phyloP scores from a whole-genome alignment of 2,329 filamentous ascomycete genomes.

The Aspergillus sp. region DNA sequence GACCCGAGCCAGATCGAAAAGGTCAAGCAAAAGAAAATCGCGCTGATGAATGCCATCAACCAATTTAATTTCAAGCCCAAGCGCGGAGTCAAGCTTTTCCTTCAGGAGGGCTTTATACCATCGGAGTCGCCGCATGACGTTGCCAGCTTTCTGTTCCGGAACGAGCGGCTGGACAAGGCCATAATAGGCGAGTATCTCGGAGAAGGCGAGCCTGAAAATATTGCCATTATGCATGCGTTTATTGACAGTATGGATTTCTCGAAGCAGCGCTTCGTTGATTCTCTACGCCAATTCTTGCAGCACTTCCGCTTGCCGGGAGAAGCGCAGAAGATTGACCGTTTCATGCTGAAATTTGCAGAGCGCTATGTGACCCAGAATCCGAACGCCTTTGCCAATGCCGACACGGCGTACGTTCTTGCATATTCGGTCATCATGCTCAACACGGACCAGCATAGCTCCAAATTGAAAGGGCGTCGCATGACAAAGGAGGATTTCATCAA shows the following conservation, averaged over 20 bases:
- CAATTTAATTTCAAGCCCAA: conserved; percentile 99
- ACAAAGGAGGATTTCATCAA: conserved; percentile 97
- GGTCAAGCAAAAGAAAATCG: conserved; percentile 88
- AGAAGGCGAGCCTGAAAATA: conserved; percentile 85
- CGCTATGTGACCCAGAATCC: conserved; percentile 91
- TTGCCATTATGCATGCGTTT: conserved; percentile 97
- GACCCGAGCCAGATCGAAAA: conserved; percentile 91
- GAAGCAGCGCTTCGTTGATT: conserved; percentile 85
- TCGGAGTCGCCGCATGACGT: conserved; percentile 73
- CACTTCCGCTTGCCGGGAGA: conserved; percentile 92
- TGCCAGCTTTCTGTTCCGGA: conserved; percentile 68
- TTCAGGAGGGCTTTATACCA: conserved; percentile 78
- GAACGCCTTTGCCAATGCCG: conserved; percentile 94
- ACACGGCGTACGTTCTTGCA: conserved; percentile 89
- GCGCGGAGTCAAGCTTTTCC: conserved; percentile 71
- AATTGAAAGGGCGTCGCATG: conserved; percentile 76
- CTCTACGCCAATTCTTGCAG: conserved; percentile 82
- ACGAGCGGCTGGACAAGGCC: conserved; percentile 80
- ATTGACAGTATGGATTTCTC: conserved; percentile 92
- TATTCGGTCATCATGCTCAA: conserved; percentile 98
- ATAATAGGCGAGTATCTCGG: conserved; percentile 90
- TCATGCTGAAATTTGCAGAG: conserved; percentile 98
- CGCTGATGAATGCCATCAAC: conserved; percentile 74
- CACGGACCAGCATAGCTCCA: conserved; percentile 85
- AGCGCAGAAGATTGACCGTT: conserved; percentile 97